Evolutionary conservation across 2,329 filamentous ascomycete species (phyloP).

Genomic region (Aureobasidium subglaciale): DNA sequence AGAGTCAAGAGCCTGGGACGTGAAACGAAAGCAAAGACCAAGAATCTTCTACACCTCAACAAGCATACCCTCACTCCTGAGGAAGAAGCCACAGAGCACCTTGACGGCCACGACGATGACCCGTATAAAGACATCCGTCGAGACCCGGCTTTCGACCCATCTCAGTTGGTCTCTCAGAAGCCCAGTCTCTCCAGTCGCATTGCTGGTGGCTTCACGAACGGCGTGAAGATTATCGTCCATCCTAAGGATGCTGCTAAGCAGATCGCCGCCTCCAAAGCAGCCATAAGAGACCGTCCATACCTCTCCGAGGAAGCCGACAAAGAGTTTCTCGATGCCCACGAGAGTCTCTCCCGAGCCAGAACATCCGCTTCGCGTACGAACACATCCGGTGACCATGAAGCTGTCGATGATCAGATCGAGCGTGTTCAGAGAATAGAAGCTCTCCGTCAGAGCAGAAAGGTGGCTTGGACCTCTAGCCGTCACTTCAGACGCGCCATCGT

Average conservation of each 20-base stretch:
- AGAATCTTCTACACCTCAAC: conserved; percentile 12
- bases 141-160: conserved; percentile 32
- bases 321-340: conserved; percentile 29
- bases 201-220: conserved; percentile 19
- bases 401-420: conserved; percentile 14
- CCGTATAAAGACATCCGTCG: conserved; percentile 13
- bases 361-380: conserved; percentile 10
- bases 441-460: conserved; percentile 30
- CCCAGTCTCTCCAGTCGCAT: conserved; percentile 18
- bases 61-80: conserved; percentile 9
- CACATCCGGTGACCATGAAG: conserved; percentile 10
- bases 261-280: conserved; percentile 28
- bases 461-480: conserved; percentile 33
- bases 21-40: conserved; percentile 17
- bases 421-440: conserved; percentile 28
- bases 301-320: conserved; percentile 28
- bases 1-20: conserved; percentile 15
- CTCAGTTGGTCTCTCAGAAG: conserved; percentile 20
- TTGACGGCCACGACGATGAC: conserved; percentile 14
- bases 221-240: conserved; percentile 23
- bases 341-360: conserved; percentile 22
- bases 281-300: conserved; percentile 30
- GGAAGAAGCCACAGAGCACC: background rate
- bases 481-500: conserved; percentile 33
- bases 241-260: conserved; percentile 27